These are phyloP conservation scores for Spathaspora passalidarum DNA, from an alignment of 805 yeast species.

Conservation along the genomic window DNA sequence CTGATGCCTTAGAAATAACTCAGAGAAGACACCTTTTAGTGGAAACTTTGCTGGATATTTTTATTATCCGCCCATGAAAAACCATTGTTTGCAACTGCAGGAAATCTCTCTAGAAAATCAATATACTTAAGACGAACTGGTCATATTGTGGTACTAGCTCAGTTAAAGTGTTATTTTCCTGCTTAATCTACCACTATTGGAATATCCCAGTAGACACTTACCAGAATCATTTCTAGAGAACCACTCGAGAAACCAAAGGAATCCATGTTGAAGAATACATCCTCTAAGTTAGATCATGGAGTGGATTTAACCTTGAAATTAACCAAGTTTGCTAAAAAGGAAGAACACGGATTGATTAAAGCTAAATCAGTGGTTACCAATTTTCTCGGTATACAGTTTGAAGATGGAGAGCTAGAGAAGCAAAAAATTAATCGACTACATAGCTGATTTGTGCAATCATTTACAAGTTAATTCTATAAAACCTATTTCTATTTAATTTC, in stretches of 20 bases:
- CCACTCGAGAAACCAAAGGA: conserved; percentile 40
- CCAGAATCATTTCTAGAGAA: conserved; percentile 44
- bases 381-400: conserved; percentile 4
- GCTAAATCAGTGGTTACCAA: conserved; percentile 6
- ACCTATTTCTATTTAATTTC: conserved; percentile 6
- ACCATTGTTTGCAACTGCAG: conserved; percentile 45
- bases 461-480: not conserved
- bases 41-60: conserved; percentile 35
- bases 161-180: conserved; percentile 55
- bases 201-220: conserved; percentile 44
- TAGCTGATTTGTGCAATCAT: not conserved
- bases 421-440: not conserved
- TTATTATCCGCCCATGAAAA: conserved; percentile 21
- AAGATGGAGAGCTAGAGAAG: not conserved
- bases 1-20: conserved; percentile 20
- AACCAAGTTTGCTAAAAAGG: conserved; percentile 1
- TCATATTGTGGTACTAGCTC: conserved; percentile 46
- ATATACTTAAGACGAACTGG: conserved; percentile 49
- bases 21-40: conserved; percentile 49
- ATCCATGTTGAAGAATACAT: no score
- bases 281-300: conserved; percentile 3
- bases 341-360: conserved; percentile 1
- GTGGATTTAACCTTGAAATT: conserved; percentile 4
- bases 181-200: conserved; percentile 46
- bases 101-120: conserved; percentile 41